Base-by-base conservation (phyloP, 192 early-diverging fungal genomes). In the Coemansia sp. region DNA sequence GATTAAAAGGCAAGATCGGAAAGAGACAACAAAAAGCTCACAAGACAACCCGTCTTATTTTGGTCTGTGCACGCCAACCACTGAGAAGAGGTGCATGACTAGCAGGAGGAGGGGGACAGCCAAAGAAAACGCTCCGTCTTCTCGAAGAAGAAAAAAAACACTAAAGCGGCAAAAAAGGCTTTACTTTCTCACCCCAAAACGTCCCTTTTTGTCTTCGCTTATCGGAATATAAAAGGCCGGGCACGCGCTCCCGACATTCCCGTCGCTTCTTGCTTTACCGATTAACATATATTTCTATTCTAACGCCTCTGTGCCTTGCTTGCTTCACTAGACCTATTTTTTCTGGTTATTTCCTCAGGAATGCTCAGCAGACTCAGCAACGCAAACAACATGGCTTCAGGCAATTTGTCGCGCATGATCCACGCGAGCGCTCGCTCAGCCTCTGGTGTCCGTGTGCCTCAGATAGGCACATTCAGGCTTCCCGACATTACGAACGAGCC, bases 401-500 rank as follows among this genome's bases (percentile, higher is more conserved):
- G 6, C 29, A 36, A 9, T 13, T 22, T 20, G 13, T 57, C 55
- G 33, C 55, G 55, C 34, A 57, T 35, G 55, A 33, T 57, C 15
- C 55, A 57, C 33, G 29, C 55, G 15, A 57, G 13, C 14, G 25
- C 55, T 4, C 38, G 32, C 56, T 38, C 74, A 68, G 69, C 57
- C n/a, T 8, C 55, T 3, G 75, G 66, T 54, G 65, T 79, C 54
- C 78, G 78, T 42, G 78, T 81, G 53, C 78, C 85, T 41, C 89
- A 86, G 74, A 70, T 95, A 73, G 93, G 90, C 46, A 78, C 81
- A 58, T 93, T 94, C 86, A 85, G 79, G 71, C 79, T 97, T 63
- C 95, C 95, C 17, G 82, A 85, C 56, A 88, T 94, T 61, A 66
- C 79, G 40, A 97, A 97, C 79, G 95, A 97, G 87, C 90, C 92